These are phyloP conservation scores for Onygena corvina DNA, from an alignment of 2,329 filamentous ascomycete species.

Conservation along the genomic window DNA sequence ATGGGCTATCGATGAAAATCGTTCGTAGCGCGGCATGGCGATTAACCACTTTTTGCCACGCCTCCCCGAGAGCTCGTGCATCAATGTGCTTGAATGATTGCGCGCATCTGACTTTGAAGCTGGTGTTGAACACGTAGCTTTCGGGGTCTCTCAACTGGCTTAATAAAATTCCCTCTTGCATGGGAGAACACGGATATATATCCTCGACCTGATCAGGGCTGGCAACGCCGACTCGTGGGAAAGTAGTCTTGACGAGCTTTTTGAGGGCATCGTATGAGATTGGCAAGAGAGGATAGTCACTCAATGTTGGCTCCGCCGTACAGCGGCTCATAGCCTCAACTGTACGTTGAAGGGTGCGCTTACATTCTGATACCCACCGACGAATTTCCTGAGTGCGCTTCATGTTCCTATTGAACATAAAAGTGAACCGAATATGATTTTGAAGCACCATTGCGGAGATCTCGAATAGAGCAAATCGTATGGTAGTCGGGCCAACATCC, in stretches of 20 bases:
- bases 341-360: conserved; percentile 24
- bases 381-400: conserved; percentile 31
- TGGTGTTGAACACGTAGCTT: conserved; percentile 27
- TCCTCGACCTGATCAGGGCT: conserved; percentile 32
- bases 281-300: conserved; percentile 37
- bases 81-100: conserved; percentile 17
- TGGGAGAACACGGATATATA: conserved; percentile 19
- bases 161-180: conserved; percentile 22
- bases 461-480: conserved; percentile 40
- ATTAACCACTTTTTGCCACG: conserved; percentile 25
- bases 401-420: conserved; percentile 40
- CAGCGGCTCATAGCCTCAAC: conserved; percentile 18
- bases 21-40: conserved; percentile 28
- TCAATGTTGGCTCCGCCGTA: conserved; percentile 26
- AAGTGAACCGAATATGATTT: conserved; percentile 37
- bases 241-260: conserved; percentile 25
- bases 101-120: conserved; percentile 23
- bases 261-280: conserved; percentile 34
- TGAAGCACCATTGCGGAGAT: conserved; percentile 40
- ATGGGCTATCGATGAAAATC: conserved; percentile 26
- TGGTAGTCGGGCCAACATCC: conserved; percentile 35
- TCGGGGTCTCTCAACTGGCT: conserved; percentile 27
- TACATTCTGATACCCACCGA: conserved; percentile 35
- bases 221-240: conserved; percentile 26
- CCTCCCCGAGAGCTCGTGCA: conserved; percentile 20